These are phyloP conservation scores for Penstemon davidsonii DNA, from an alignment of 257 asterid genomes.

Conservation along the genomic window DNA sequence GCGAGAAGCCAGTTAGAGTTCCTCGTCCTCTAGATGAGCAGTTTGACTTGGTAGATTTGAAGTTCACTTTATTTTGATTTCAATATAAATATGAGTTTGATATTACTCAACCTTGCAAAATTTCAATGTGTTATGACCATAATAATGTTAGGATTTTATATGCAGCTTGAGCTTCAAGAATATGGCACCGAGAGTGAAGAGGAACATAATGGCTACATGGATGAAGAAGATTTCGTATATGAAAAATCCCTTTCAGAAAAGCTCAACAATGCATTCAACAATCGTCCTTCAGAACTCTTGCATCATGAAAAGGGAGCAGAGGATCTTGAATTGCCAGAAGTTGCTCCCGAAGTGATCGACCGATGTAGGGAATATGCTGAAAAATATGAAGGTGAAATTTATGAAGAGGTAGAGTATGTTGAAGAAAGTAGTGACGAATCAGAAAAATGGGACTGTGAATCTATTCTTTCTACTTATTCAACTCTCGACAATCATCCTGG, in stretches of 20 bases:
- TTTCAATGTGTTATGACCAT: background rate
- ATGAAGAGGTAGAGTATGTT: slow-evolving; percentile 48
- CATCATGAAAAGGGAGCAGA: slow-evolving; percentile 33
- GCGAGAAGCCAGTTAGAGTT: slow-evolving; percentile 45
- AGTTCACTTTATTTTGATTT: slow-evolving; percentile 18
- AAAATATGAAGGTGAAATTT: slow-evolving; percentile 49
- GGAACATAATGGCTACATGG: slow-evolving; percentile 41
- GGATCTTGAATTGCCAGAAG: slow-evolving; percentile 50
- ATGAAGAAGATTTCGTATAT: slow-evolving; percentile 43
- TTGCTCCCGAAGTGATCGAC: slow-evolving; percentile 60
- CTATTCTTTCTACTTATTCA: slow-evolving; percentile 81
- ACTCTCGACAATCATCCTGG: slow-evolving; percentile 93
- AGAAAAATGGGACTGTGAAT: slow-evolving; percentile 93
- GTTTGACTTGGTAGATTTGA: slow-evolving; percentile 70
- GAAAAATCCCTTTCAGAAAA: slow-evolving; percentile 61
- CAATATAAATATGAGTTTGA: background rate
- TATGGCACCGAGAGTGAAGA: slow-evolving; percentile 69
- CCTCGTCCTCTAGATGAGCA: slow-evolving; percentile 84
- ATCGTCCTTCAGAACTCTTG: slow-evolving; percentile 38
- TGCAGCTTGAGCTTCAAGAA: slow-evolving; percentile 84
- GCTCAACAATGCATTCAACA: slow-evolving; percentile 59
- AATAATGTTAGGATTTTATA: background rate
- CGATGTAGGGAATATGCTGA: slow-evolving; percentile 74
- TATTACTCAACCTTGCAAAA: too few species aligned
- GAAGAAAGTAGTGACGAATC: slow-evolving; percentile 81